Evolutionary conservation across 2,329 filamentous ascomycete genomes (phyloP).

Genomic region (Ceratocystis huliohia): DNA sequence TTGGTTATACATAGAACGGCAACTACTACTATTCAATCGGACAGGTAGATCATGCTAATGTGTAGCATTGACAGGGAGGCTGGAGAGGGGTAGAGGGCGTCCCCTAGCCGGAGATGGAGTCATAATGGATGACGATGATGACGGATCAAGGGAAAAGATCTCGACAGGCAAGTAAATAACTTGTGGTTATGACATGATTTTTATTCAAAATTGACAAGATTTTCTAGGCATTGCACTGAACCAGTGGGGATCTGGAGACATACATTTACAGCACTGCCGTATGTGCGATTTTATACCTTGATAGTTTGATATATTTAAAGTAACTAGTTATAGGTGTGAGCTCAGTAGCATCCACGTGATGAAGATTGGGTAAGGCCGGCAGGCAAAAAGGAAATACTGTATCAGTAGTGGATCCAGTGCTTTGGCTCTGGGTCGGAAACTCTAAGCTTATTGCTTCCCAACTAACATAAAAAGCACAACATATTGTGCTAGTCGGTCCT

Average conservation of each 20-base stretch:
- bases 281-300: background rate
- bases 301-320: background rate
- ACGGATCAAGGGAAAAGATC: background rate
- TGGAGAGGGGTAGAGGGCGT: background rate
- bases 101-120: background rate
- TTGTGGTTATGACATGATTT: slow-evolving; percentile 5
- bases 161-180: background rate
- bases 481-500: background rate
- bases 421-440: background rate
- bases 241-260: background rate
- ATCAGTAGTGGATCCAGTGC: background rate
- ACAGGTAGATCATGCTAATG: no score
- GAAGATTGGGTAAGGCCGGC: no score
- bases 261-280: background rate
- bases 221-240: background rate
- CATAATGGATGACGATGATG: background rate
- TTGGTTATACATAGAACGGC: background rate
- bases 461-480: background rate
- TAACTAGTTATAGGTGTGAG: background rate
- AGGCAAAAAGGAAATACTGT: background rate
- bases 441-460: background rate
- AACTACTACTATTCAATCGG: no score
- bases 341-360: no score
- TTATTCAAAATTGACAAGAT: background rate
- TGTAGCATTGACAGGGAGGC: background rate